phyloP scores from a whole-genome alignment of 176 grass and related monocot genomes.

The Tuctoria greenei region DNA sequence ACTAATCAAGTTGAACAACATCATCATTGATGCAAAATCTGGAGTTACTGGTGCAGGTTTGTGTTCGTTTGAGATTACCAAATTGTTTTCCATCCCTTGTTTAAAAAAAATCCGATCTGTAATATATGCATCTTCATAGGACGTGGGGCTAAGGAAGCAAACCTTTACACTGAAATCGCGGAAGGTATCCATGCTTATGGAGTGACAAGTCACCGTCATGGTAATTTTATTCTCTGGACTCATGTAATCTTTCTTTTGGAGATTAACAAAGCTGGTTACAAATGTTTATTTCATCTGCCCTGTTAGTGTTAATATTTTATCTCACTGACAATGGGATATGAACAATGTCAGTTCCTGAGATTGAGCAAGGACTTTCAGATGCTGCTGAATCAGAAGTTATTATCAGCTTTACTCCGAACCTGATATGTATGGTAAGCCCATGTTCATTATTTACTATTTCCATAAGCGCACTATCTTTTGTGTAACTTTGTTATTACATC shows the following conservation, averaged over 20 bases:
- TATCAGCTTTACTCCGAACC: conserved; percentile 93
- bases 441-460: not conserved
- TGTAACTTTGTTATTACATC: conserved; percentile 13
- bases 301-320: conserved; percentile 28
- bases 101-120: conserved; percentile 19
- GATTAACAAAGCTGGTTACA: not conserved
- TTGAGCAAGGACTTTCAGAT: conserved; percentile 91
- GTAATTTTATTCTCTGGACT: conserved; percentile 44
- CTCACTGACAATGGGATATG: conserved; percentile 25
- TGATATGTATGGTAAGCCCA: conserved; percentile 85
- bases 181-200: too few species aligned
- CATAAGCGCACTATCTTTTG: not conserved
- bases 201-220: conserved; percentile 86
- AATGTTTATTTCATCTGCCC: conserved; percentile 24
- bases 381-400: conserved; percentile 84
- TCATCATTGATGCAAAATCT: conserved; percentile 98
- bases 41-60: conserved; percentile 92
- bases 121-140: conserved; percentile 46
- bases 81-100: not conserved
- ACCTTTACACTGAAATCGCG: conserved; percentile 99
- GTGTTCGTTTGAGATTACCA: not conserved
- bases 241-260: not conserved
- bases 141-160: conserved; percentile 96
- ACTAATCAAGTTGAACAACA: conserved; percentile 75
- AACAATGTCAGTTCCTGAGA: conserved; percentile 78